These are phyloP conservation scores for Malassezia caprae DNA, from an alignment of 1,284 basidiomycete genomes.

Conservation along the genomic window DNA sequence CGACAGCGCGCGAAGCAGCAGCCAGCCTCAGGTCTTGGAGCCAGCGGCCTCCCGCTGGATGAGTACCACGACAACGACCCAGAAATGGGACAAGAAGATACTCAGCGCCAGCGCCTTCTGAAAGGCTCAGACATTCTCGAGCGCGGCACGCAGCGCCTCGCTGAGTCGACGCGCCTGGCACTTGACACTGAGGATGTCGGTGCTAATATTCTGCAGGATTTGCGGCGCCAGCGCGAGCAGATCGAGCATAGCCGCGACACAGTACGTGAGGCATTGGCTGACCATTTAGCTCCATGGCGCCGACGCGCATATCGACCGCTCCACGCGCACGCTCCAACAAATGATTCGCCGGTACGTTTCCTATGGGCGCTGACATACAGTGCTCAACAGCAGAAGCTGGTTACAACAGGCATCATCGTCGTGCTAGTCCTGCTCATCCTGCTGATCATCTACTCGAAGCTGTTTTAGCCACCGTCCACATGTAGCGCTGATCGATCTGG, in stretches of 20 bases:
- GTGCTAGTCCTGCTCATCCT: slow-evolving; percentile 46
- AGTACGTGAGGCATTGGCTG: slow-evolving; percentile 51
- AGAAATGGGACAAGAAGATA: slow-evolving; percentile 21
- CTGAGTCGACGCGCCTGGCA: slow-evolving; percentile 83
- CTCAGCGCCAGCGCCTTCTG: slow-evolving; percentile 50
- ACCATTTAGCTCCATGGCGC: slow-evolving; percentile 52
- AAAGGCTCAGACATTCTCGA: slow-evolving; percentile 49
- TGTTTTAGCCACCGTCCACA: slow-evolving; percentile 16
- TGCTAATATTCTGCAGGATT: slow-evolving; percentile 75
- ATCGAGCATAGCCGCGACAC: slow-evolving; percentile 87
- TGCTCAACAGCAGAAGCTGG: slow-evolving; percentile 45
- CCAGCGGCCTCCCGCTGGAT: slow-evolving; percentile 7
- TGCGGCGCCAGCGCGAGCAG: slow-evolving; percentile 82
- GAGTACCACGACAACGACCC: slow-evolving; percentile 21
- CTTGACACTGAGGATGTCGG: slow-evolving; percentile 94
- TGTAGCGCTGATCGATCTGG: neutral
- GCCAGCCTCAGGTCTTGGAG: neutral
- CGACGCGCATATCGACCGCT: slow-evolving; percentile 55
- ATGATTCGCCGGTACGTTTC: slow-evolving; percentile 56
- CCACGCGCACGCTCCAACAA: slow-evolving; percentile 55
- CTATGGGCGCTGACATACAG: slow-evolving; percentile 17
- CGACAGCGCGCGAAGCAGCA: slow-evolving; percentile 1
- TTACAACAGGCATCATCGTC: slow-evolving; percentile 39
- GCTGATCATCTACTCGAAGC: slow-evolving; percentile 45
- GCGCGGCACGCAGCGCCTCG: slow-evolving; percentile 57